Base-by-base conservation (phyloP, 75 land plant species). In the Azolla pinnata region DNA sequence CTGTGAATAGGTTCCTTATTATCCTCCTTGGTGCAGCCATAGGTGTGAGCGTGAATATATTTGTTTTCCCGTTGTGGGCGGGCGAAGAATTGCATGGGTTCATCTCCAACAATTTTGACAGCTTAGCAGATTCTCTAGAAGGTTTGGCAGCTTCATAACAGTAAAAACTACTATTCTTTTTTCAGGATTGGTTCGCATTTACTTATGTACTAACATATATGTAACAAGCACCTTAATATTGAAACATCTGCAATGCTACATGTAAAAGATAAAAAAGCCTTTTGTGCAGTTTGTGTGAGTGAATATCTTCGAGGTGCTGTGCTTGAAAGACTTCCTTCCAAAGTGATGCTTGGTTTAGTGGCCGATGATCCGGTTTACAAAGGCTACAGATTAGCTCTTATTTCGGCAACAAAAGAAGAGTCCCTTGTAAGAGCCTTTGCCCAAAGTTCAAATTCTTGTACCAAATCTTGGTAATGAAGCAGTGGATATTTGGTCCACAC, bases 21-120 rank as follows among this genome's bases (percentile, higher is more conserved):
- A 88, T 84, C 46, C 78, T 72, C 8, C 33, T 88, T 9, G 93
- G 93, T 45, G 87, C 84, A 46, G 71, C 30, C 47, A 75, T 88
- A 53, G 48, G 76, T 51, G 57, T 84, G 45, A 59, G 60, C 1
- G 67, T 88, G 3, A 84, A 81, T 49, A 74, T 81, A 4, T 84
- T 49, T 62, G 63, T 88, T 16, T 75, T 67, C 53, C 93, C 88
- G 33, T 81, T 85, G 23, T 88, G 93, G 93, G 88, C 89, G 29
- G 93, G 93, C 40, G 93, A 85, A 49, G 93, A 88, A 66, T 64
- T 88, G 21, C 93, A 88, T 64, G 67, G 68, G 20, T 58, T 81
- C 47, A 75, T 81, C 21, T 75, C 44, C 3, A 78, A 79, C 38
- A 88, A 88, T 44, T 81, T 88, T 45, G 60, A 29, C 53, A 67